phyloP scores from a whole-genome alignment of 192 early-diverging fungal species.

The Coemansia sp. region DNA sequence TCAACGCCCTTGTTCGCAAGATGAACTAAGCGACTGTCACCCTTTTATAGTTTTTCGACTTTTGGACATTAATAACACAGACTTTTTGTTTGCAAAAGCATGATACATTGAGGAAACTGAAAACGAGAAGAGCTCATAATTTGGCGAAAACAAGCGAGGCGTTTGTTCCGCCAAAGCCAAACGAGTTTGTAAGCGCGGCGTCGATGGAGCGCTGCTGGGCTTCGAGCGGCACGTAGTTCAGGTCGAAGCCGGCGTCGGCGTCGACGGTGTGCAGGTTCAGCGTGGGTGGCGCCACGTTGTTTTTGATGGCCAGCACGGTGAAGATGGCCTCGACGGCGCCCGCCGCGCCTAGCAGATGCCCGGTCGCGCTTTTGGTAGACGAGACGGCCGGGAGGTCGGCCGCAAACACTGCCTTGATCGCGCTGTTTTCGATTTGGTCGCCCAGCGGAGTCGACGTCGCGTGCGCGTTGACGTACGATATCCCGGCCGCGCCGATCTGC shows the following conservation, averaged over 20 bases:
- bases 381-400: conserved; percentile 65
- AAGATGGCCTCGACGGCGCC: conserved; percentile 93
- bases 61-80: not conserved
- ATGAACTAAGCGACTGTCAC: conserved; percentile 80
- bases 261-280: conserved; percentile 69
- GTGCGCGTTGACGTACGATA: conserved; percentile 93
- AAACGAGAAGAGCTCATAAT: not conserved
- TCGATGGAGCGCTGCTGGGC: conserved; percentile 65
- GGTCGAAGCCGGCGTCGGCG: conserved; percentile 59
- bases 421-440: conserved; percentile 82
- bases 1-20: conserved; percentile 94
- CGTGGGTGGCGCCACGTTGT: conserved; percentile 80
- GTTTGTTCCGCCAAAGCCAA: conserved; percentile 91
- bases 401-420: conserved; percentile 79
- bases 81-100: not conserved
- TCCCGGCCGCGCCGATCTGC: conserved; percentile 57
- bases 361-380: conserved; percentile 88
- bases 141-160: conserved; percentile 67
- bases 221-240: conserved; percentile 79
- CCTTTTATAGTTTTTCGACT: conserved; percentile 8
- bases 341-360: conserved; percentile 94
- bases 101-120: too few species aligned
- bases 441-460: conserved; percentile 87
- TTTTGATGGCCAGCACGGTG: conserved; percentile 69
- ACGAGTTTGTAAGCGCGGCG: conserved; percentile 81